Base-by-base conservation (phyloP, 2,329 filamentous ascomycete genomes). In the Xenoacremonium recifei region DNA sequence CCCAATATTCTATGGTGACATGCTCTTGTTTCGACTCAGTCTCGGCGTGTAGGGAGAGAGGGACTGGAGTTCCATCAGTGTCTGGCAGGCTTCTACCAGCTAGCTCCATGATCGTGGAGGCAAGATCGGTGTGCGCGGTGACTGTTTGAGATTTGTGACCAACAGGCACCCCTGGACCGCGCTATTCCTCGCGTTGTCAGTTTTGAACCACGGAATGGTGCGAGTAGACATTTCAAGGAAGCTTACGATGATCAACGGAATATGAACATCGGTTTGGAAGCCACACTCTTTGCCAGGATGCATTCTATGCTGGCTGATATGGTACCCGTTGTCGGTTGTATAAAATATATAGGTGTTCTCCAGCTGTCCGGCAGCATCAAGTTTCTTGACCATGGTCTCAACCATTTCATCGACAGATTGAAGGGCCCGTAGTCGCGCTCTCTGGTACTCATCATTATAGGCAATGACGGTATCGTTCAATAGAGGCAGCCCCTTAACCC, bases 271-370 rank as follows among this genome's bases (percentile, higher is more conserved):
- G 31, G 71, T 69, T 37, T 79, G 74, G 40, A 67, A 76, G 0
- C 70, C 71, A 33, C 73, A 77, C 23, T 68, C 64, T 50, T 79
- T 79, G 0, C 76, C 76, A 2, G 75, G 73, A 4, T 67, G 68
- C 27, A 78, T 55, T 2, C 75, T 70, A 45, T 79, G 75, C 46
- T 78, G 73, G 13, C 70, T 64, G 39, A 79, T 75, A 38, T 78
- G 76, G 53, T 68, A 78, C 2, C 75, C 74, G 39, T 79, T 79
- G 50, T 79, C 75, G 0, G 68, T 65, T 0, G 72, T 72, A 54
- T 74, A 79, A 37, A 79, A 66, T 27, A 79, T 66, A 49, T 76
- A 77, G 0, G 75, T 69, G 43, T 69, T 62, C 18, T 68, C 61
- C 4, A 70, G 49, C 3, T 62, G 37, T 3, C 55, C 59, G 12